Base-by-base conservation (phyloP, 2,329 filamentous ascomycete species). In the Alternaria atra region DNA sequence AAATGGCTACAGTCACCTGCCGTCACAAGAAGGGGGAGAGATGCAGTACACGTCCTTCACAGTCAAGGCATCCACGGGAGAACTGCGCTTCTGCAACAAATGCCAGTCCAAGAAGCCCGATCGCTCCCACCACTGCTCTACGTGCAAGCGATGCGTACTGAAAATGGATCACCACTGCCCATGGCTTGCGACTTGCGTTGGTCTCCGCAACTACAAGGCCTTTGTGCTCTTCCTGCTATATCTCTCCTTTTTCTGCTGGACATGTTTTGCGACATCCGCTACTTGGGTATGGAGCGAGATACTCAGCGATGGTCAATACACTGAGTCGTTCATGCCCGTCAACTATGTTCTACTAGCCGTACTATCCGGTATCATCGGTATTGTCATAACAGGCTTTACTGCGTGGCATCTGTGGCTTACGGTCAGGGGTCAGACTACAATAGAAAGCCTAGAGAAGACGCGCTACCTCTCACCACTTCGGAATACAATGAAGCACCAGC, bases 131-230 rank as follows among this genome's bases (percentile, higher is more conserved):
- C 95, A 99, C 83, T 99, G 95, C 85, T 97, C 93, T 10, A 96
- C 93, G 4, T 99, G 95, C 81, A 89, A 90, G 69, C 90, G 91
- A 73, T 99, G 95, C 78, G 94, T 99, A 27, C 85, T 99, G 78
- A 99, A 99, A 84, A 99, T 99, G 95, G 95, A 99, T 77, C 95
- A 99, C 79, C 95, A 99, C 82, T 99, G 95, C 78, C 95, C 95
- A 15, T 99, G 95, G 95, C 86, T 99, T 51, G 94, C 95, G 29
- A 97, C 93, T 4, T 99, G 95, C 79, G 91, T 99, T 61, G 95
- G 95, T 20, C 83, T 99, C 66, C 89, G 88, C 74, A 99, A 99
- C 80, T 96, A 97, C 84, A 99, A 99, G 81, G 86, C 94, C 0
- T 99, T 99, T 76, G 79, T 99, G 54, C 85, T 98, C 3, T 99